A percentile compares a stretch with the other conserved stretches of the same genome.
Evolutionary conservation across 768 basidiomycete species (phyloP).

Genomic region (Psilocybe cyanescens): DNA sequence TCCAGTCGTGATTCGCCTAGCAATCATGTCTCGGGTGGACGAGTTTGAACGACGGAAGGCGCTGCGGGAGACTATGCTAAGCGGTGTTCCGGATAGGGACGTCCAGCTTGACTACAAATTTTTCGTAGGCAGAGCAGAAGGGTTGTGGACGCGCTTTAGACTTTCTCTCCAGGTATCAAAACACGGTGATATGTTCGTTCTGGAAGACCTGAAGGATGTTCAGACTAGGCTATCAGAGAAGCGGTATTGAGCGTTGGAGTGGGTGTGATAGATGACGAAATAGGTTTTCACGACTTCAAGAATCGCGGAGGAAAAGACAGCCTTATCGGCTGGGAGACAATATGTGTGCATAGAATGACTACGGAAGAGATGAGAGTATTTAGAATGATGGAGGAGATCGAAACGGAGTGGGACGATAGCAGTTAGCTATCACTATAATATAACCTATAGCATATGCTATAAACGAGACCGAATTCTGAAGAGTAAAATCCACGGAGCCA

Average conservation of each 20-base stretch:
- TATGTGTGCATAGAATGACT: slow-evolving; percentile 3
- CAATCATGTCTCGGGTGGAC: slow-evolving; percentile 5
- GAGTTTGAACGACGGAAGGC: not conserved
- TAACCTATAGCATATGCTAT: too few relatives aligned
- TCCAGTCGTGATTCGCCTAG: not conserved
- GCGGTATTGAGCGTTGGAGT: not conserved
- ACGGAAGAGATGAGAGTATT: not conserved
- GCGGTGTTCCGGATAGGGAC: not conserved
- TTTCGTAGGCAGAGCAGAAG: not conserved
- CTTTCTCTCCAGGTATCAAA: not conserved
- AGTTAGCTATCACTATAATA: too few relatives aligned
- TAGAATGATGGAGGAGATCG: not conserved
- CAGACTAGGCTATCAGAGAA: slow-evolving; percentile 1
- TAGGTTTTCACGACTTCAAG: not conserved
- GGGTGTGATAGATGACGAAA: slow-evolving; percentile 1
- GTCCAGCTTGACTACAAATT: slow-evolving; percentile 1
- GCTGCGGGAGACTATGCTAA: not conserved
- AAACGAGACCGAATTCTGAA: too few relatives aligned
- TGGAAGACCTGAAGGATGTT: slow-evolving; percentile 1
- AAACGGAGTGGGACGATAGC: not conserved
- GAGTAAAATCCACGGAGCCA: too few relatives aligned
- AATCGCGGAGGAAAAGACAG: not conserved
- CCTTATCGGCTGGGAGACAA: not conserved
- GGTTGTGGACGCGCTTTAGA: not conserved
- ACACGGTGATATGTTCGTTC: not conserved